Conservation (phyloP, 140 eudicot species). For the Flaveria floridana region DNA sequence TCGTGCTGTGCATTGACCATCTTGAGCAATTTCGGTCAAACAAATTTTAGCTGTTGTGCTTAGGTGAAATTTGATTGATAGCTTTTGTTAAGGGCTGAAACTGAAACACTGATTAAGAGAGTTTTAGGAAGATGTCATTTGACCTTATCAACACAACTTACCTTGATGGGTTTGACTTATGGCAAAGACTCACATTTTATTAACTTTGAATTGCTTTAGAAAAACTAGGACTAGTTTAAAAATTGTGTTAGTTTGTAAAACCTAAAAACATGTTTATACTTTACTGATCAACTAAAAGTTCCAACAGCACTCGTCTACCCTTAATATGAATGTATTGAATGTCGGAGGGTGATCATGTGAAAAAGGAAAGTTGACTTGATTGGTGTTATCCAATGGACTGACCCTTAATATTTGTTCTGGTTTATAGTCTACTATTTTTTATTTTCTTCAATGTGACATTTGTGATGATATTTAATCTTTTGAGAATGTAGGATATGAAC, state of each 20-base stretch:
- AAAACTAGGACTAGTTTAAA: neutral
- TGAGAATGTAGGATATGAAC: neutral
- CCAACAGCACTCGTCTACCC: neutral
- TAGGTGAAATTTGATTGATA: neutral
- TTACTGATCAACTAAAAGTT: neutral
- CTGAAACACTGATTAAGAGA: neutral
- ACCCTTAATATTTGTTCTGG: too few relatives aligned
- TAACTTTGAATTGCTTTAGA: neutral
- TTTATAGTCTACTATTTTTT: neutral
- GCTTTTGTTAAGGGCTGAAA: neutral
- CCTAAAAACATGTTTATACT: neutral
- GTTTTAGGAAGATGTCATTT: neutral
- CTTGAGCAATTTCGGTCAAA: neutral
- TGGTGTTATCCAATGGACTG: neutral
- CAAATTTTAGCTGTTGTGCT: neutral
- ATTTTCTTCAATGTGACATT: neutral
- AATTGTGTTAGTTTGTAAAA: conserved; percentile 5
- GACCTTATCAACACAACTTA: neutral
- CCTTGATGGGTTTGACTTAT: neutral
- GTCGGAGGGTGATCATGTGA: neutral
- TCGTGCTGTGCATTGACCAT: neutral
- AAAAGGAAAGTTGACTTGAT: neutral
- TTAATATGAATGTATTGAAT: neutral
- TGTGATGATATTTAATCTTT: too few relatives aligned
- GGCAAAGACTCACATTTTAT: neutral